Percentiles rank a stretch among this genome's conserved stretches.
These are phyloP conservation scores for Gossypium rotundifolium DNA, from an alignment of 345 rosid species.

Conservation along the genomic window DNA sequence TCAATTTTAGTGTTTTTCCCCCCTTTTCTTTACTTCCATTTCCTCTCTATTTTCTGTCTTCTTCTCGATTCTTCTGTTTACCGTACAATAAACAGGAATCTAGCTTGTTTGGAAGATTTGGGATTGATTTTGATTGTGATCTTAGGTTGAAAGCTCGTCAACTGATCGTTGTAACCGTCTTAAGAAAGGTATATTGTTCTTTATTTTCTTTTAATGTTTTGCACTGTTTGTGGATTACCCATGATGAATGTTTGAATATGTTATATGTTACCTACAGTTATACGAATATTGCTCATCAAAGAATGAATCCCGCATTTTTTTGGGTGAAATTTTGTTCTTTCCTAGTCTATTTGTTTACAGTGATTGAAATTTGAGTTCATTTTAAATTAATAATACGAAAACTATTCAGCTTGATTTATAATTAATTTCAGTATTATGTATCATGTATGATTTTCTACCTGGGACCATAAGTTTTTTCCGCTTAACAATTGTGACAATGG, in stretches of 20 bases:
- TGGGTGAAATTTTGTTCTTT: not conserved
- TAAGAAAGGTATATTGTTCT: constrained; percentile 3
- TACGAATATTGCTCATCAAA: not conserved
- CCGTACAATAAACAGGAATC: not conserved
- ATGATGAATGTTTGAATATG: not conserved
- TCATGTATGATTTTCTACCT: not conserved
- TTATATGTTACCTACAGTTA: not conserved
- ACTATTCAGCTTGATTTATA: not conserved
- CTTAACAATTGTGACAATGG: not conserved
- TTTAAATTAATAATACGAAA: not conserved
- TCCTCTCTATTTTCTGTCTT: not conserved
- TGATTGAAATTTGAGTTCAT: not conserved
- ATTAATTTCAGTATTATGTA: too few relatives aligned
- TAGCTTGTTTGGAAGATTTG: not conserved
- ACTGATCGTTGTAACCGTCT: not conserved
- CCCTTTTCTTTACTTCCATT: not conserved
- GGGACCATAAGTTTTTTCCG: not conserved
- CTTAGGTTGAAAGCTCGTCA: not conserved
- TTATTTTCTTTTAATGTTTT: not conserved
- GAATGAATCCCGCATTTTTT: not conserved
- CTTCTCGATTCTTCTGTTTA: not conserved
- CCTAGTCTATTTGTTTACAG: not conserved
- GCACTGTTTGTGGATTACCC: not conserved
- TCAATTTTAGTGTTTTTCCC: not conserved
- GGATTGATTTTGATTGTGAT: constrained; percentile 3